phyloP scores from a whole-genome alignment of 495 filamentous ascomycete genomes.

The Hypoxylon subgilvum region DNA sequence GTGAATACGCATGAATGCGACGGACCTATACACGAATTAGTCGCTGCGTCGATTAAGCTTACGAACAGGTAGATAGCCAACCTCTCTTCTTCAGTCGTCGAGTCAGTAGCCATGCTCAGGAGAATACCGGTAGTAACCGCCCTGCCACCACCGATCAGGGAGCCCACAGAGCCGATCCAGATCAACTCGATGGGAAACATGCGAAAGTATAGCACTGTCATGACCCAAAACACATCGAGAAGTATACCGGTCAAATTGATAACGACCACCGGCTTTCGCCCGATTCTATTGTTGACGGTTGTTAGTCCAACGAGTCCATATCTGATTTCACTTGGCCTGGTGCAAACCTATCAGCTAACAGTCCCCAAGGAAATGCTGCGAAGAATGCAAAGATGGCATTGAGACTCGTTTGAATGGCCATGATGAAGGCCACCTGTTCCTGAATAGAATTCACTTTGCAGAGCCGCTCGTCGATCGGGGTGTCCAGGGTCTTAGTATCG shows the following conservation, averaged over 20 bases:
- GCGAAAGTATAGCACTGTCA: constrained; percentile 45
- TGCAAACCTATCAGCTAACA: constrained; percentile 39
- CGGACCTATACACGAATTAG: constrained; percentile 55
- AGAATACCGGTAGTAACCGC: constrained; percentile 58
- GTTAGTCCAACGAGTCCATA: constrained; percentile 43
- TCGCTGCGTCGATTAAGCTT: constrained; percentile 39
- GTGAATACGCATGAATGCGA: constrained; percentile 46
- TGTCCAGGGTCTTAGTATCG: constrained; percentile 5
- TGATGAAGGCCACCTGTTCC: constrained; percentile 40
- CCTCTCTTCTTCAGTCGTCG: constrained; percentile 61
- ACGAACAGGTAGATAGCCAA: constrained; percentile 23
- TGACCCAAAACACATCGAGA: constrained; percentile 44
- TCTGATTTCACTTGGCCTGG: background rate
- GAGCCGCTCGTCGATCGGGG: constrained; percentile 42
- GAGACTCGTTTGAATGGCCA: constrained; percentile 35
- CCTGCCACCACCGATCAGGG: constrained; percentile 61
- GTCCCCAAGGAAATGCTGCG: constrained; percentile 39
- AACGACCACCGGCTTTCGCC: constrained; percentile 48
- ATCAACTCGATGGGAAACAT: constrained; percentile 56
- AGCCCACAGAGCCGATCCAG: constrained; percentile 59
- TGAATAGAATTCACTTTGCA: constrained; percentile 47
- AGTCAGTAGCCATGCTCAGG: constrained; percentile 64
- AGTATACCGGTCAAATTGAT: constrained; percentile 45
- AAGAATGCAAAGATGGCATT: constrained; percentile 29
- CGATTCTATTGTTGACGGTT: constrained; percentile 49